These are phyloP conservation scores for Zasmidium angulare DNA, from an alignment of 2,329 filamentous ascomycete genomes.

Conservation along the genomic window DNA sequence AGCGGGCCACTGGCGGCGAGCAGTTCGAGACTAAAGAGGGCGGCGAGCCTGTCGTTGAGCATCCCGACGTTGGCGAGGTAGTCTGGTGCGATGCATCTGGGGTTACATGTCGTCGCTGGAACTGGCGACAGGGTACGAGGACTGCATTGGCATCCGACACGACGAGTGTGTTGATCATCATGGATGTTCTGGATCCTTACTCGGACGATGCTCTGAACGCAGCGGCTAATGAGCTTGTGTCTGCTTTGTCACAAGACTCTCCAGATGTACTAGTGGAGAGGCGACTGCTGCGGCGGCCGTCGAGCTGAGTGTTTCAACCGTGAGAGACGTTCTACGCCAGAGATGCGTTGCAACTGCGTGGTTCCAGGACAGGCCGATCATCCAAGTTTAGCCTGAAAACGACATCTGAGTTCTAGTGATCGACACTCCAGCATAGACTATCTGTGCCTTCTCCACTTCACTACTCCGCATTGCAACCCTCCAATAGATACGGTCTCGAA, in stretches of 20 bases:
- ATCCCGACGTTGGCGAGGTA: slow-evolving; percentile 35
- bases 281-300: neutral
- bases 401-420: neutral
- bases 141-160: slow-evolving; percentile 39
- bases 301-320: no score
- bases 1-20: slow-evolving; percentile 37
- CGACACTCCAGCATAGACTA: neutral
- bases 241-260: slow-evolving; percentile 11
- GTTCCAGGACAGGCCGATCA: no score
- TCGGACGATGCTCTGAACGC: slow-evolving; percentile 26
- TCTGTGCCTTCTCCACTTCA: neutral
- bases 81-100: slow-evolving; percentile 42
- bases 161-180: slow-evolving; percentile 38
- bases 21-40: slow-evolving; percentile 35
- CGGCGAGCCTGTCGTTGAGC: slow-evolving; percentile 28
- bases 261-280: neutral
- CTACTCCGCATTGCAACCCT: neutral
- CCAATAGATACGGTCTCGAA: neutral
- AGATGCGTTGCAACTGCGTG: no score
- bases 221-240: slow-evolving; percentile 31
- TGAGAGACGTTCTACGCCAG: no score
- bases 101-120: slow-evolving; percentile 42
- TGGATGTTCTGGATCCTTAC: slow-evolving; percentile 33
- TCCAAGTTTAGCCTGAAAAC: neutral
- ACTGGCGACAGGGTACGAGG: slow-evolving; percentile 41